Conservation (phyloP, 2,329 filamentous ascomycete species). For the Talaromyces albobiverticillius region DNA sequence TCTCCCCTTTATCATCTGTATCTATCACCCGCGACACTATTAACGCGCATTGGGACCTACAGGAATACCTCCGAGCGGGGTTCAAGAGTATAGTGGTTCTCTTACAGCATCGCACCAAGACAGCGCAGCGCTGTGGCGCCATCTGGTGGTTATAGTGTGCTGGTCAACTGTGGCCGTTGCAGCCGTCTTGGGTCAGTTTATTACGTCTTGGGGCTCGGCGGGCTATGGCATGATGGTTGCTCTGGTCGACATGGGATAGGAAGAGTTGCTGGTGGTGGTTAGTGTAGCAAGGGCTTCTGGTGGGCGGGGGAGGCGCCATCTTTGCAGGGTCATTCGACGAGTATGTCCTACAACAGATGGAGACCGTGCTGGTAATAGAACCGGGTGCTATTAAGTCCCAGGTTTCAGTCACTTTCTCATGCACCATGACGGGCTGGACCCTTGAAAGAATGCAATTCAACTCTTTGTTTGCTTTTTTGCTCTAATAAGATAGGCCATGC, state of each 20-base stretch:
- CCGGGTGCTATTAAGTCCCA: too few species aligned
- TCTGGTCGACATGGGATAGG: not conserved
- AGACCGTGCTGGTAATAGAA: too few species aligned
- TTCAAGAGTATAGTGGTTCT: constrained; percentile 80
- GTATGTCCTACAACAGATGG: not conserved
- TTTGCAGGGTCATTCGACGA: not conserved
- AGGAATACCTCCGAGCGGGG: constrained; percentile 78
- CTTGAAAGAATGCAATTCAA: too few species aligned
- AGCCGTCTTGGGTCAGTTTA: not conserved
- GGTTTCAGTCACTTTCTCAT: too few species aligned
- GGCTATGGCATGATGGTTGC: not conserved
- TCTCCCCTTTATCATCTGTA: too few species aligned
- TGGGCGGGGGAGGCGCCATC: not conserved
- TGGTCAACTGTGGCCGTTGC: not conserved
- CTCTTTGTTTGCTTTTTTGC: too few species aligned
- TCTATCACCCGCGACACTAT: constrained; percentile 91
- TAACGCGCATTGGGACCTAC: constrained; percentile 88
- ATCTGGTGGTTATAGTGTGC: not conserved
- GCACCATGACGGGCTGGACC: too few species aligned
- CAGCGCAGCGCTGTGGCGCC: not conserved
- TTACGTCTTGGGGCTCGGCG: not conserved
- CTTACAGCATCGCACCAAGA: not conserved
- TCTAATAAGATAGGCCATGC: too few species aligned
- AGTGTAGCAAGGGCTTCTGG: constrained; percentile 5
- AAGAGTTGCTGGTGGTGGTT: constrained; percentile 11